Percentiles rank a stretch among this genome's conserved stretches.
Conservation (phyloP, 2,329 filamentous ascomycete species). For the Xylariaceae sp. region DNA sequence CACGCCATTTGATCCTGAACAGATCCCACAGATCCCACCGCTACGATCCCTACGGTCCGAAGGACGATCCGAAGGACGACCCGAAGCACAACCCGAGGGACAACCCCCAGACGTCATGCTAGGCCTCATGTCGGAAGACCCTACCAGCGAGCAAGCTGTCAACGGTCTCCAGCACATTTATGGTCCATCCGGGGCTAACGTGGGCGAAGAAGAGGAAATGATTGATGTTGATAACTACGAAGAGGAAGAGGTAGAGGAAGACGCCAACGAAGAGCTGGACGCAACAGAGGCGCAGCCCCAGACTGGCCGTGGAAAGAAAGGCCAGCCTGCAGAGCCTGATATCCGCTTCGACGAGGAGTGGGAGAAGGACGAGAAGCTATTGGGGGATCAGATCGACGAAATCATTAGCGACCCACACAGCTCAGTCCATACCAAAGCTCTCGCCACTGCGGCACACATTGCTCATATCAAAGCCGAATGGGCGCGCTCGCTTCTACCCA, state of each 20-base stretch:
- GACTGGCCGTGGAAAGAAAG: constrained; percentile 1
- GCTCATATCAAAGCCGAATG: constrained; percentile 51
- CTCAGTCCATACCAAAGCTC: constrained; percentile 50
- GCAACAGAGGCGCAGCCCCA: not conserved
- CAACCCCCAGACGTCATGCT: constrained; percentile 22
- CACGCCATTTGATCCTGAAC: constrained; percentile 27
- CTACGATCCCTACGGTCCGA: no score
- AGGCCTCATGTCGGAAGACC: constrained; percentile 27
- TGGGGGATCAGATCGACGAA: constrained; percentile 68
- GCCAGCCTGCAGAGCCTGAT: constrained; percentile 31
- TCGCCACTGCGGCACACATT: constrained; percentile 55
- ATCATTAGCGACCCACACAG: constrained; percentile 61
- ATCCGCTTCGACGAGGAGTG: constrained; percentile 59
- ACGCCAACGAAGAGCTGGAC: not conserved
- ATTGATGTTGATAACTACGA: constrained; percentile 29
- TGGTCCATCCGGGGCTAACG: constrained; percentile 29
- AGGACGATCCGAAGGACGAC: no score
- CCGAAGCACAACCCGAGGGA: no score
- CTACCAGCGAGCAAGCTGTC: constrained; percentile 39
- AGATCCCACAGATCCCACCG: constrained; percentile 22
- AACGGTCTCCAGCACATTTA: constrained; percentile 36
- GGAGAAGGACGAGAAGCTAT: constrained; percentile 58
- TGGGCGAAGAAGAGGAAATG: constrained; percentile 25
- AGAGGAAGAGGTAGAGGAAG: constrained; percentile 27
- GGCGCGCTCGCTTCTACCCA: constrained; percentile 45